A percentile compares a stretch with the other conserved stretches of the same genome.
Evolutionary conservation across 2,329 filamentous ascomycete genomes (phyloP).

Genomic region (Coniochaeta hoffmannii): DNA sequence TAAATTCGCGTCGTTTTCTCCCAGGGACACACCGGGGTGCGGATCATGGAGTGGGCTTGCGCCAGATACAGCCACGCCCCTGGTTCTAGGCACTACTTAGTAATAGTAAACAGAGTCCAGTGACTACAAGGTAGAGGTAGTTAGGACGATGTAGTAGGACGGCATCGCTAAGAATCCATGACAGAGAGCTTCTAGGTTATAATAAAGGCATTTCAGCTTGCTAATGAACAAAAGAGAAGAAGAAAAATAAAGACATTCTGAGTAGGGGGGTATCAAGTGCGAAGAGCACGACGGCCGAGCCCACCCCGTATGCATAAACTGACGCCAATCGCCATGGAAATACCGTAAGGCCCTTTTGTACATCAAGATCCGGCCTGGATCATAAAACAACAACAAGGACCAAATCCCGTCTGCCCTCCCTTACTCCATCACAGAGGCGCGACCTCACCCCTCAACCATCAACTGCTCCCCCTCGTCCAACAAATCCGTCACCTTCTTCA

Average conservation of each 20-base stretch:
- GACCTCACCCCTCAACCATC: conserved; percentile 32
- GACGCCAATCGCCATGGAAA: background rate
- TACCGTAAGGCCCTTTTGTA: background rate
- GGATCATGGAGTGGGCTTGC: no score
- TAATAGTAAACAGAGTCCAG: no score
- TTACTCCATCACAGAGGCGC: no score
- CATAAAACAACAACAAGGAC: background rate
- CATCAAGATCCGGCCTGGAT: background rate
- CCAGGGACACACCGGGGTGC: no score
- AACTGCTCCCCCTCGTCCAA: conserved; percentile 92
- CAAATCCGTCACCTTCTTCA: conserved; percentile 78
- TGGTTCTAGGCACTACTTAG: no score
- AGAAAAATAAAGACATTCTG: background rate
- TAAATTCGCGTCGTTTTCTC: no score
- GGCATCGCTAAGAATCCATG: no score
- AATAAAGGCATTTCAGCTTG: no score
- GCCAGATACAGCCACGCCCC: no score
- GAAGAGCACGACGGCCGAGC: background rate
- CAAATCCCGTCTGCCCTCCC: background rate
- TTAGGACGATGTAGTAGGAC: no score
- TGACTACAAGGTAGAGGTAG: no score
- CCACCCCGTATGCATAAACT: background rate
- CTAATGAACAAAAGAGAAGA: background rate
- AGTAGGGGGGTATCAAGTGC: background rate
- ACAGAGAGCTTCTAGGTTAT: no score